Evolutionary conservation across 1,284 basidiomycete genomes (phyloP).

Genomic region (Pascua guehoae): DNA sequence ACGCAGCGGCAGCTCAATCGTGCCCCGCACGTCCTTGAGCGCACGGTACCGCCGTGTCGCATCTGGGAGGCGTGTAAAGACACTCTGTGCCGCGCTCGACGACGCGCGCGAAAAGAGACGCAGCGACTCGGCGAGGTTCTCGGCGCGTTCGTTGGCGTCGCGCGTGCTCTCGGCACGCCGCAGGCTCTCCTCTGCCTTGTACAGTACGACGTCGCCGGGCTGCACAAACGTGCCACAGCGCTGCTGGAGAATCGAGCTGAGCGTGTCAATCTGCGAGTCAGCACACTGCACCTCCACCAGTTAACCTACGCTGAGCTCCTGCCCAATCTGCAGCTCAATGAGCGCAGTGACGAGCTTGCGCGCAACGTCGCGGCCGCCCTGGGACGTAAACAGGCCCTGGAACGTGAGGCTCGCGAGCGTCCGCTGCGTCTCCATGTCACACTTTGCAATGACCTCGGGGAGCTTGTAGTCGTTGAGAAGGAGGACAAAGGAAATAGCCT

Average conservation of each 20-base stretch:
- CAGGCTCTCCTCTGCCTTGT: slow-evolving; percentile 94
- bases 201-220: slow-evolving; percentile 94
- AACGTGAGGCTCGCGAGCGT: slow-evolving; percentile 69
- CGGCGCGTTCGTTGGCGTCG: slow-evolving; percentile 66
- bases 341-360: slow-evolving; percentile 87
- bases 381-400: slow-evolving; percentile 75
- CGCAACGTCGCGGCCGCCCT: slow-evolving; percentile 76
- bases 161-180: slow-evolving; percentile 81
- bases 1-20: slow-evolving; percentile 77
- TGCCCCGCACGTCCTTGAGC: slow-evolving; percentile 61
- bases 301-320: slow-evolving; percentile 78
- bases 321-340: slow-evolving; percentile 95
- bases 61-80: slow-evolving; percentile 78
- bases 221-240: slow-evolving; percentile 97
- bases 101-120: slow-evolving; percentile 76
- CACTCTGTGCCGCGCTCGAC: slow-evolving; percentile 64
- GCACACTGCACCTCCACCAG: slow-evolving; percentile 9
- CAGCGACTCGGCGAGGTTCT: slow-evolving; percentile 75
- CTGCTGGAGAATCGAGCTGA: slow-evolving; percentile 89
- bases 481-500: slow-evolving; percentile 88
- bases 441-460: slow-evolving; percentile 65
- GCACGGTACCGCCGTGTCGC: slow-evolving; percentile 81
- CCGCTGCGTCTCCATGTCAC: slow-evolving; percentile 58
- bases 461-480: slow-evolving; percentile 87
- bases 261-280: slow-evolving; percentile 74